Evolutionary conservation across 805 yeast species (phyloP).

Genomic region (Tetrapisispora fleetii): DNA sequence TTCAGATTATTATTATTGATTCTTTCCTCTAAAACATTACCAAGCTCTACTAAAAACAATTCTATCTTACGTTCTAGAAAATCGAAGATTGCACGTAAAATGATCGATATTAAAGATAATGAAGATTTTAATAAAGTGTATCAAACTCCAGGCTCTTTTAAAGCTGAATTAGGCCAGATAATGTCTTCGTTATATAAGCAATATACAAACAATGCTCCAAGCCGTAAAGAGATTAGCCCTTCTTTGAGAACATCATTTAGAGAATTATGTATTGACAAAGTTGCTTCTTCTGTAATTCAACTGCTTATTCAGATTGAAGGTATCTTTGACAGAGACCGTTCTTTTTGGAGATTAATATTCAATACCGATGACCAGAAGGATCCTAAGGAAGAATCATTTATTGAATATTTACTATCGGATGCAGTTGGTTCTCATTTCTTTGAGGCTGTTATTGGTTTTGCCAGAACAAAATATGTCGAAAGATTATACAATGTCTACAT

Average conservation of each 20-base stretch:
- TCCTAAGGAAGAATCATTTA: slow-evolving; percentile 62
- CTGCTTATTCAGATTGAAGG: slow-evolving; percentile 73
- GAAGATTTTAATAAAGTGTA: slow-evolving; percentile 58
- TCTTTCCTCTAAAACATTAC: slow-evolving; percentile 67
- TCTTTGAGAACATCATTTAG: slow-evolving; percentile 44
- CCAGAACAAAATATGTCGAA: slow-evolving; percentile 59
- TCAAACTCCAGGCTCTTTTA: slow-evolving; percentile 63
- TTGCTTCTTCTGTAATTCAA: slow-evolving; percentile 84
- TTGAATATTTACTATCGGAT: slow-evolving; percentile 75
- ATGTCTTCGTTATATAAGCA: slow-evolving; percentile 33
- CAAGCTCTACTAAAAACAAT: slow-evolving; percentile 58
- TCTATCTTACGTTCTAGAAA: slow-evolving; percentile 73
- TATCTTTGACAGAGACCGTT: slow-evolving; percentile 61
- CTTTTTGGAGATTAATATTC: slow-evolving; percentile 59
- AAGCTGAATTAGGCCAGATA: slow-evolving; percentile 44
- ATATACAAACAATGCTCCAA: slow-evolving; percentile 19
- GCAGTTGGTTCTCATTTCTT: slow-evolving; percentile 91
- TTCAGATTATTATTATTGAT: slow-evolving; percentile 62
- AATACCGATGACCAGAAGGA: slow-evolving; percentile 42
- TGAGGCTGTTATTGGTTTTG: slow-evolving; percentile 56
- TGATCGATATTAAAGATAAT: slow-evolving; percentile 78
- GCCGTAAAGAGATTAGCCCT: slow-evolving; percentile 23
- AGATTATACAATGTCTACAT: slow-evolving; percentile 64
- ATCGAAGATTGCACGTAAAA: slow-evolving; percentile 82
- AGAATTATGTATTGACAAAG: slow-evolving; percentile 63